Conservation (phyloP, 1,284 basidiomycete species). For the Omphalotus olearius region DNA sequence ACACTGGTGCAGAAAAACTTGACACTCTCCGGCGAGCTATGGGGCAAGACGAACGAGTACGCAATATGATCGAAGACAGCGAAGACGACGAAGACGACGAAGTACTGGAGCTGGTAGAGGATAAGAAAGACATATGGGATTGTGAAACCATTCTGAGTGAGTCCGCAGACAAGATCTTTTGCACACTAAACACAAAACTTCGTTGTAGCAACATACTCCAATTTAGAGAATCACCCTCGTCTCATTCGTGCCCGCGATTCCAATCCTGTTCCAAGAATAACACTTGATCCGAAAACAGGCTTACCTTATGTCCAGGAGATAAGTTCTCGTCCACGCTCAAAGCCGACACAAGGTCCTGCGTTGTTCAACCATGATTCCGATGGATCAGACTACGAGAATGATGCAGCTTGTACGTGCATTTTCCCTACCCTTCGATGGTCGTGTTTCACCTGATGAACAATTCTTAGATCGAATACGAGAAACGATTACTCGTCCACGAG, state of each 20-base stretch:
- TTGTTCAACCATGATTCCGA: constrained; percentile 30
- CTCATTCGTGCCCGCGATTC: constrained; percentile 67
- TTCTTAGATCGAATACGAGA: constrained; percentile 29
- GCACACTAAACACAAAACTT: background rate
- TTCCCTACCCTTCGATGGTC: background rate
- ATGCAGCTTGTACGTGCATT: constrained; percentile 14
- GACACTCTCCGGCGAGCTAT: constrained; percentile 77
- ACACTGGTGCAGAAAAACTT: constrained; percentile 74
- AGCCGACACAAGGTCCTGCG: constrained; percentile 15
- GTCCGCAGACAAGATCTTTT: constrained; percentile 27
- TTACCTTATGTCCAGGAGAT: constrained; percentile 51
- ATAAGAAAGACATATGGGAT: constrained; percentile 85
- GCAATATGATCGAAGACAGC: constrained; percentile 29
- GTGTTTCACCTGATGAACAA: background rate
- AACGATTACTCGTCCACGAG: constrained; percentile 66
- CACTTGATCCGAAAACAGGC: constrained; percentile 71
- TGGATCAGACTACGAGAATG: constrained; percentile 31
- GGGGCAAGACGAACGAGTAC: constrained; percentile 59
- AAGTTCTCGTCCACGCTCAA: constrained; percentile 13
- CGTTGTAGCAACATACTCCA: constrained; percentile 83
- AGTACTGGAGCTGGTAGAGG: constrained; percentile 45
- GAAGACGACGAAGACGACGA: constrained; percentile 46
- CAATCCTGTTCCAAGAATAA: constrained; percentile 59
- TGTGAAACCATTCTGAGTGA: constrained; percentile 90
- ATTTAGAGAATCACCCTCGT: constrained; percentile 91